These are phyloP conservation scores for Phytophthora boehmeriae DNA, from an alignment of 352 stramenopile species.

Conservation along the genomic window DNA sequence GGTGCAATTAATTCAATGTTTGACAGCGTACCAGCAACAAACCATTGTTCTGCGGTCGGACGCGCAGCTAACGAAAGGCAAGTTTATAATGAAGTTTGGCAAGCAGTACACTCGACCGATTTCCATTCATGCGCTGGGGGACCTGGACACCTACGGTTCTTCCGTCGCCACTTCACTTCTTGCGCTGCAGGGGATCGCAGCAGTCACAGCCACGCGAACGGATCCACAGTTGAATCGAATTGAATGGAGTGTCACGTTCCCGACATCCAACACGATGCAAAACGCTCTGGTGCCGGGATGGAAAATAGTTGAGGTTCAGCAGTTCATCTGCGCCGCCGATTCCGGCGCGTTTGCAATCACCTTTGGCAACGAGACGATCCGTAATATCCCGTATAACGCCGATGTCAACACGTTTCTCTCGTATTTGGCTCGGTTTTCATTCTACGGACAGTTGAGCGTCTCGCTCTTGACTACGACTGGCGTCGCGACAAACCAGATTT, in stretches of 20 bases:
- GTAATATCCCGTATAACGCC: conserved; percentile 61
- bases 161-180: conserved; percentile 59
- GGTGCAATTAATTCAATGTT: conserved; percentile 63
- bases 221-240: conserved; percentile 36
- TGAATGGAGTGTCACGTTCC: conserved; percentile 64
- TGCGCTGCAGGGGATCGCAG: conserved; percentile 40
- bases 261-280: conserved; percentile 48
- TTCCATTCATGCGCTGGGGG: conserved; percentile 52
- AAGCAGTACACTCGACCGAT: conserved; percentile 72
- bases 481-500: conserved; percentile 40
- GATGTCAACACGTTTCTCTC: conserved; percentile 63
- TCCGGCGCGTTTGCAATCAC: conserved; percentile 60
- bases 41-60: conserved; percentile 56
- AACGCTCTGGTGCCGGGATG: conserved; percentile 56
- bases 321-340: conserved; percentile 81
- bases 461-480: conserved; percentile 39
- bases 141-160: conserved; percentile 47
- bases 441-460: conserved; percentile 54
- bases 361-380: conserved; percentile 59
- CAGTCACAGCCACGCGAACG: conserved; percentile 43
- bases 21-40: conserved; percentile 68
- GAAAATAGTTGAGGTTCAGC: conserved; percentile 73
- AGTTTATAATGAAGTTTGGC: conserved; percentile 66
- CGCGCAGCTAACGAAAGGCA: conserved; percentile 47
- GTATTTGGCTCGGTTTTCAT: conserved; percentile 44